Conservation (phyloP, 306 rosid species). For the Astragalus membranaceus region DNA sequence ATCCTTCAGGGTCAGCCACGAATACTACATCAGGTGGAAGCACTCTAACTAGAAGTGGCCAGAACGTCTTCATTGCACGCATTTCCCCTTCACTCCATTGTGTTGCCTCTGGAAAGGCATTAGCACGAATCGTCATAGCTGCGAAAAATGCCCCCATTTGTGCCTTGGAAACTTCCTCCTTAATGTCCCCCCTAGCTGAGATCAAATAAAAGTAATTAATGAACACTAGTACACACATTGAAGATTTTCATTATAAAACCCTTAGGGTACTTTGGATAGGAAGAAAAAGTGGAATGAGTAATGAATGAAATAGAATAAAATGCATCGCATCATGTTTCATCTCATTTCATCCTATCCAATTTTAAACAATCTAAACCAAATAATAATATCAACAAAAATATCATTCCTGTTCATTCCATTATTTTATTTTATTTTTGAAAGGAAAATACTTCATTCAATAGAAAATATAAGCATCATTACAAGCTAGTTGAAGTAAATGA, state of each 20-base stretch:
- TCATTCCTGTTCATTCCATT: not conserved
- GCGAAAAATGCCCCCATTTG: constrained; percentile 96
- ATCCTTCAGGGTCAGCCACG: constrained; percentile 88
- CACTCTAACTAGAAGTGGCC: constrained; percentile 76
- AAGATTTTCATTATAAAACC: not conserved
- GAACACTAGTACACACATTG: not conserved
- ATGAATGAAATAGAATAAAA: not conserved
- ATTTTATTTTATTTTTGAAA: not conserved
- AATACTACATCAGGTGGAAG: constrained; percentile 83
- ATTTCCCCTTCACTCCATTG: constrained; percentile 99
- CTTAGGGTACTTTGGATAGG: not conserved
- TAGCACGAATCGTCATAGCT: constrained; percentile 89
- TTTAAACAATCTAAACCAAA: not conserved
- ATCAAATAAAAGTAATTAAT: not conserved
- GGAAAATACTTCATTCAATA: no score
- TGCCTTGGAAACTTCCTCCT: constrained; percentile 62
- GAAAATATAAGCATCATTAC: no score
- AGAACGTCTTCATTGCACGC: constrained; percentile 65
- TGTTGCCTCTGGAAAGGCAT: constrained; percentile 84
- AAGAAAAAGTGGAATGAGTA: not conserved
- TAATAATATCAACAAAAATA: not conserved
- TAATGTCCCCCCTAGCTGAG: constrained; percentile 69
- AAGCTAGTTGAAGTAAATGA: no score
- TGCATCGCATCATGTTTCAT: not conserved
- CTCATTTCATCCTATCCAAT: not conserved